Percentiles rank a stretch among this genome's conserved stretches.
phyloP scores from a whole-genome alignment of 345 rosid genomes.

The Euphorbia pulcherrima region DNA sequence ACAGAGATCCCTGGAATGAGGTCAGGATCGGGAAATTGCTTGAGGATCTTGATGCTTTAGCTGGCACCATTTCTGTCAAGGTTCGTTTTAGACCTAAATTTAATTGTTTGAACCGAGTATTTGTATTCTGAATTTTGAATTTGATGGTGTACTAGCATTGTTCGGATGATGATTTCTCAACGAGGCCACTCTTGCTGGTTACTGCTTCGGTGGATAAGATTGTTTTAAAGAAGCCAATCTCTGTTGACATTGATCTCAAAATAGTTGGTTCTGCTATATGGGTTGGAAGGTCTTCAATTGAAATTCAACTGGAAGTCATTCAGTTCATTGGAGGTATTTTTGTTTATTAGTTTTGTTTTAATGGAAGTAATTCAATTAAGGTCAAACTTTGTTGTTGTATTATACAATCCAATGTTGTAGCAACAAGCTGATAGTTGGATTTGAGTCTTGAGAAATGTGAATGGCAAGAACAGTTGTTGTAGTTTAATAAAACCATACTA shows the following conservation, averaged over 20 bases:
- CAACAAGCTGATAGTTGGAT: background rate
- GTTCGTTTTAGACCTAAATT: conserved; percentile 25
- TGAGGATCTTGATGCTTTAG: conserved; percentile 89
- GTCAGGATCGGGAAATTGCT: conserved; percentile 80
- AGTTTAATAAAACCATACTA: no score
- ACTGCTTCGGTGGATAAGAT: conserved; percentile 89
- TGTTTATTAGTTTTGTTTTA: background rate
- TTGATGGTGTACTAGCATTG: conserved; percentile 56
- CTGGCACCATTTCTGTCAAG: conserved; percentile 88
- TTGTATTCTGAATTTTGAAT: background rate
- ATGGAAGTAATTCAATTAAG: background rate
- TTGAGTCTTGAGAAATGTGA: background rate
- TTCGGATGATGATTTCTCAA: conserved; percentile 65
- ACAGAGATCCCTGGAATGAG: conserved; percentile 90
- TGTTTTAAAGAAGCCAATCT: conserved; percentile 67
- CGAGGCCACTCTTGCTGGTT: conserved; percentile 75
- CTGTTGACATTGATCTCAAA: conserved; percentile 61
- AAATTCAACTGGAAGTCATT: conserved; percentile 73
- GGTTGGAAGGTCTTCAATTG: conserved; percentile 86
- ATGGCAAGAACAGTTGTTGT: background rate
- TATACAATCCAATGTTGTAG: background rate
- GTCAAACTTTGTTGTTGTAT: background rate
- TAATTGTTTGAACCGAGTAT: conserved; percentile 14
- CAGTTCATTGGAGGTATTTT: conserved; percentile 42
- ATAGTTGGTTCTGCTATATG: conserved; percentile 71